Percentiles rank a stretch among this genome's conserved stretches.
Evolutionary conservation across 169 alveolate genomes (phyloP).

Genomic region (Perkinsus marinus): DNA sequence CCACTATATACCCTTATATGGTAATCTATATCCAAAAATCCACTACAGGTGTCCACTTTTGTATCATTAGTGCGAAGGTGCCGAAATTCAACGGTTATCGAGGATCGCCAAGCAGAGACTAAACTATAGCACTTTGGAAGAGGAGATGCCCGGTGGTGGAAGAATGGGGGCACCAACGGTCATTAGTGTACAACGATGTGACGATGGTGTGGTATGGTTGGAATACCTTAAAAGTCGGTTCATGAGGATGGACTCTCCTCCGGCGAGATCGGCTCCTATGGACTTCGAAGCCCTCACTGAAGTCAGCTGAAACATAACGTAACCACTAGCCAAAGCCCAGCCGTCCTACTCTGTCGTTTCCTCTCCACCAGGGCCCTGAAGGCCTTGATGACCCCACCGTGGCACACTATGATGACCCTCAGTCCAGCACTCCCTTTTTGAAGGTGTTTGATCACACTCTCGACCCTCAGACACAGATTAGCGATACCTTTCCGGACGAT

Average conservation of each 20-base stretch:
- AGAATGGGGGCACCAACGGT: too few relatives aligned
- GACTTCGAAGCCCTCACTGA: neutral
- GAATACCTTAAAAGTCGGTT: neutral
- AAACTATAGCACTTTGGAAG: too few relatives aligned
- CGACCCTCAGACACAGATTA: constrained; percentile 34
- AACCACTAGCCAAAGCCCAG: too few relatives aligned
- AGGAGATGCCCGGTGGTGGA: too few relatives aligned
- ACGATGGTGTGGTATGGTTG: too few relatives aligned
- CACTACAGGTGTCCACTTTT: too few relatives aligned
- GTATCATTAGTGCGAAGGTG: too few relatives aligned
- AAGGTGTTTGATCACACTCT: constrained; percentile 2
- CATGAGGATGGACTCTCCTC: neutral
- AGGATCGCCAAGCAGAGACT: too few relatives aligned
- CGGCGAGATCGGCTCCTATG: neutral
- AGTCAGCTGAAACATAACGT: neutral
- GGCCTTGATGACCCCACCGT: constrained; percentile 42
- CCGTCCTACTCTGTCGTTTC: neutral
- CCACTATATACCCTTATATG: too few relatives aligned
- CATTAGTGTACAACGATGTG: too few relatives aligned
- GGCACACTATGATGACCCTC: constrained; percentile 42
- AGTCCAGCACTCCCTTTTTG: constrained; percentile 26
- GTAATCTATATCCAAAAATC: too few relatives aligned
- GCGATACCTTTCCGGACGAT: constrained; percentile 18
- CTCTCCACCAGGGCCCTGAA: constrained; percentile 38
- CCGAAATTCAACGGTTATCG: too few relatives aligned